These are phyloP conservation scores for Fusarium sp. DNA, from an alignment of 2,329 filamentous ascomycete genomes.

Conservation along the genomic window DNA sequence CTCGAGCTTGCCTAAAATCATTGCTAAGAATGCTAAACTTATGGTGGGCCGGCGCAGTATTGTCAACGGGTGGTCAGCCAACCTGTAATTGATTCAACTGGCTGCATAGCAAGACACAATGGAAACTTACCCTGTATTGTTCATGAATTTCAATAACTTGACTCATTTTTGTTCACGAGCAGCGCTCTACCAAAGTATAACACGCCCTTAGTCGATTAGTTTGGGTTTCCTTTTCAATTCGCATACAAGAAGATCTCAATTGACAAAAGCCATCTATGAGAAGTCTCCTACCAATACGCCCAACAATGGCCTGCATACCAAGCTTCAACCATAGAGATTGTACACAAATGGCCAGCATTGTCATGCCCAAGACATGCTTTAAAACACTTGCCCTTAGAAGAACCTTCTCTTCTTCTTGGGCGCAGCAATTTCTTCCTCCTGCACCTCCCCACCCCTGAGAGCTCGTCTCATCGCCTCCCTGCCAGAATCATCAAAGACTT, in stretches of 20 bases:
- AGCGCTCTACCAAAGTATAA: no score
- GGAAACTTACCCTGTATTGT: constrained; percentile 7
- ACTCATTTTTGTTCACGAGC: no score
- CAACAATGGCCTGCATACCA: not conserved
- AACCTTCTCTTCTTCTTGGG: constrained; percentile 42
- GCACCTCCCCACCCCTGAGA: constrained; percentile 12
- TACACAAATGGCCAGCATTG: no score
- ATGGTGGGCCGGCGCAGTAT: no score
- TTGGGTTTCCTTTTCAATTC: not conserved
- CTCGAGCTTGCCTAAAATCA: no score
- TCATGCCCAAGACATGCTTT: not conserved
- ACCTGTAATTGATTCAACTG: constrained; percentile 25
- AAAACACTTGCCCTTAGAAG: constrained; percentile 10
- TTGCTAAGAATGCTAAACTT: no score
- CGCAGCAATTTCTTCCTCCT: constrained; percentile 11
- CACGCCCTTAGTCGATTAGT: no score
- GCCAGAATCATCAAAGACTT: constrained; percentile 49
- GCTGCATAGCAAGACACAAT: not conserved
- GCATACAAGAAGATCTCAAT: not conserved
- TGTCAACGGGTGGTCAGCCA: not conserved
- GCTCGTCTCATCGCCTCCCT: constrained; percentile 44
- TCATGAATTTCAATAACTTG: not conserved
- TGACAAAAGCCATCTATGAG: no score
- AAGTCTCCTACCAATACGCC: no score
- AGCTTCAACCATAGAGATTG: not conserved